These are phyloP conservation scores for Zymoseptoria brevis DNA, from an alignment of 2,329 filamentous ascomycete species.

Conservation along the genomic window DNA sequence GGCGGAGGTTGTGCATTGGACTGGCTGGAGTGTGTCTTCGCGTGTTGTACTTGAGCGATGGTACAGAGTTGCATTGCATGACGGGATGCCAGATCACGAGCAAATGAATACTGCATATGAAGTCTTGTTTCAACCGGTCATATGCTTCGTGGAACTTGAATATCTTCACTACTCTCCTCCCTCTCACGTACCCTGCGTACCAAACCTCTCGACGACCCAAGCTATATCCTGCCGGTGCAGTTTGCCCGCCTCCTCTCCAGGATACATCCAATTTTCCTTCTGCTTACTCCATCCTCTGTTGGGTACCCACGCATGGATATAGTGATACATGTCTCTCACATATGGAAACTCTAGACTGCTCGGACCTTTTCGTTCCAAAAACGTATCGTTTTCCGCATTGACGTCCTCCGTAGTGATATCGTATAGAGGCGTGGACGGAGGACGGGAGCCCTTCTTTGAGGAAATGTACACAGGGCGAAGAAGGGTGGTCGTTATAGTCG, in stretches of 20 bases:
- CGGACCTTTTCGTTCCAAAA: constrained; percentile 45
- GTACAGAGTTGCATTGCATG: not conserved
- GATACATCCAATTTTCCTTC: constrained; percentile 44
- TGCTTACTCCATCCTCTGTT: constrained; percentile 47
- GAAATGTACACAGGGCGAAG: constrained; percentile 27
- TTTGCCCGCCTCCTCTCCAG: constrained; percentile 19
- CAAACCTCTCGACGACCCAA: constrained; percentile 17
- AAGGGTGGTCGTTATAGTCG: constrained; percentile 41
- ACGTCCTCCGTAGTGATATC: constrained; percentile 42
- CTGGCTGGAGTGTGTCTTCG: not conserved
- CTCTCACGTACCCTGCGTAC: not conserved
- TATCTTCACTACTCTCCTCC: not conserved
- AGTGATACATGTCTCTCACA: constrained; percentile 52
- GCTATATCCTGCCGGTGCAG: constrained; percentile 36
- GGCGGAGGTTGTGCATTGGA: not conserved
- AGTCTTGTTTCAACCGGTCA: not conserved
- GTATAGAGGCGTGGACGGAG: constrained; percentile 31
- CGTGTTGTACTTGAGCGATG: not conserved
- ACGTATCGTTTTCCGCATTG: constrained; percentile 41
- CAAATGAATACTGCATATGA: not conserved
- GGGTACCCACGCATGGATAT: constrained; percentile 51
- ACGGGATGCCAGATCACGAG: not conserved
- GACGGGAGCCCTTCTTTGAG: constrained; percentile 10
- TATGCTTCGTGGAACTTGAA: not conserved
- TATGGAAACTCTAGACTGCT: constrained; percentile 47